phyloP scores from a whole-genome alignment of 441 rosid species.

The Jatropha multifida region DNA sequence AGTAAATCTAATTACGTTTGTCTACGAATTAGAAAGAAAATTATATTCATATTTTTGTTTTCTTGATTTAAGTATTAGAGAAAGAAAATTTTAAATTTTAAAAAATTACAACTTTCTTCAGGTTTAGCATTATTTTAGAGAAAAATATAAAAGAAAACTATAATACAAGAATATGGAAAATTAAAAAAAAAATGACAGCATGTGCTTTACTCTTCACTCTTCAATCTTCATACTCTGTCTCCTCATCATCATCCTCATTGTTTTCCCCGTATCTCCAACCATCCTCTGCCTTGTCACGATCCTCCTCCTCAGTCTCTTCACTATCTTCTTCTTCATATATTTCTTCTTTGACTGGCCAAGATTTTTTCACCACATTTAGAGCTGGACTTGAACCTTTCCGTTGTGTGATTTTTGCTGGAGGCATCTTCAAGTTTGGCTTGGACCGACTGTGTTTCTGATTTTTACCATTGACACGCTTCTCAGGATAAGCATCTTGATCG shows the following conservation, averaged over 20 bases:
- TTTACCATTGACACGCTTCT: conserved; percentile 57
- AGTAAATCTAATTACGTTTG: too few species aligned
- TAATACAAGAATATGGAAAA: background rate
- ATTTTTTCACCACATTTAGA: conserved; percentile 43
- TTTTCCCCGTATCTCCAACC: conserved; percentile 77
- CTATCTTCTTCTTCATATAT: conserved; percentile 75
- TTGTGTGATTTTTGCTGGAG: conserved; percentile 50
- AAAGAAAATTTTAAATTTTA: too few species aligned
- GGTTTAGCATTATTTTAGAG: background rate
- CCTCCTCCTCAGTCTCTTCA: conserved; percentile 84
- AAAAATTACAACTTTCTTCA: background rate
- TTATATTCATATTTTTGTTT: too few species aligned
- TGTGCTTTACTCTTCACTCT: background rate
- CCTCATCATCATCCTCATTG: conserved; percentile 86
- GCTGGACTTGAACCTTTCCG: conserved; percentile 63
- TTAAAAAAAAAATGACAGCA: background rate
- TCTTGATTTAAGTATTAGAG: too few species aligned
- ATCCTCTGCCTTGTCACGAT: conserved; percentile 68
- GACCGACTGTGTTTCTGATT: conserved; percentile 53
- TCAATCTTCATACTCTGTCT: conserved; percentile 90
- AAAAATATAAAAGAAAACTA: background rate
- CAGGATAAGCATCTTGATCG: conserved; percentile 64
- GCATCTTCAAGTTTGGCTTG: conserved; percentile 60
- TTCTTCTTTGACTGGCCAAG: conserved; percentile 63
- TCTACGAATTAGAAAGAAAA: too few species aligned